Evolutionary conservation across 2,329 filamentous ascomycete genomes (phyloP), one percentile per base, ranked within the genome.

Genomic region (Sarocladium strictum): DNA sequence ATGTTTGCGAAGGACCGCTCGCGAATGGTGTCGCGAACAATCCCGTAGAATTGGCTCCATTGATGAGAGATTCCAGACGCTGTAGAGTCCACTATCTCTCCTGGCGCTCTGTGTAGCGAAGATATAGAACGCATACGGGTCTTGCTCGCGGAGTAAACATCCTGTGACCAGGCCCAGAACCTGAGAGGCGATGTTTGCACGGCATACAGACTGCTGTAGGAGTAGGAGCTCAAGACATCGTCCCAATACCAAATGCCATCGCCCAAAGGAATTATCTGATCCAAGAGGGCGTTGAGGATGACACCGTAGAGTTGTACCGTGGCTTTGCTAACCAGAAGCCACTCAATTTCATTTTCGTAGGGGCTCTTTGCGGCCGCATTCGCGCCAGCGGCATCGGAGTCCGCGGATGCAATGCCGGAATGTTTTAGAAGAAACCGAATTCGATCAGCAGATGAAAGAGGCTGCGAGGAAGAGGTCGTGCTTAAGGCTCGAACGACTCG

Each of bases 231-330:
- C 27, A 96, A 73, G 2, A 97, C 81, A 60, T 94, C 88, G 64
- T 96, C 90, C 94, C 94, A 99, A 68, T 97, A 97, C 84, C 87
- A 92, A 23, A 96, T 86, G 61, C 96, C 91, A 60, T 96, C 86
- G 62, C 85, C 89, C 17, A 99, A 71, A 0, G 87, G 86, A 11
- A 93, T 84, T 11, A 91, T 95, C 62, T 94, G 87, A 54, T 93
- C 87, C 11, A 97, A 72, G 3, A 97, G 78, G 0, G 82, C 84
- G 61, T 85, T 85, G 61, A 97, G 75, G 38, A 96, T 79, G 50
- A 89, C 74, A 3, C 93, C 93, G 64, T 96, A 95, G 1, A 87
- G 85, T 65, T 97, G 93, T n/a, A 92, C 84, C 0, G 92, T 89
- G 3, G 92, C 92, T 69, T 97, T 99, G 70, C 88, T 90, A 27